Evolutionary conservation across 1,139 yeast species (phyloP).

Genomic region (Sugiyamaella paludigena): DNA sequence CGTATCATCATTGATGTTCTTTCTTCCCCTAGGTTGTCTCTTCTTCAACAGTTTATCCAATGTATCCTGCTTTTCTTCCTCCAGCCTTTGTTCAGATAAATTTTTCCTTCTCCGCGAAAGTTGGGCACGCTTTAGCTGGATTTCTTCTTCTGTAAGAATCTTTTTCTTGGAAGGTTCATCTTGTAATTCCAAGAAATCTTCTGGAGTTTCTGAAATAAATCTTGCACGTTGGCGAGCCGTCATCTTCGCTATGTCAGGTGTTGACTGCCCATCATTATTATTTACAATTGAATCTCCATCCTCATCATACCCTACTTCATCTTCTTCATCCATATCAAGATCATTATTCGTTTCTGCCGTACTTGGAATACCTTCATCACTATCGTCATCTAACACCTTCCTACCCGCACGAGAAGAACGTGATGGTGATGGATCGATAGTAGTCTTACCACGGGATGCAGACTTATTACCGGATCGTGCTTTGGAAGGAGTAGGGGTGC

Average conservation of each 20-base stretch:
- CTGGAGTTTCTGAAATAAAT: constrained; percentile 31
- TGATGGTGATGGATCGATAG: background rate
- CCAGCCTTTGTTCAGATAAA: constrained; percentile 75
- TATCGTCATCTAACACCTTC: constrained; percentile 10
- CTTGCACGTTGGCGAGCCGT: constrained; percentile 44
- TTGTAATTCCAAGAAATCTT: constrained; percentile 32
- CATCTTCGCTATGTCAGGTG: constrained; percentile 37
- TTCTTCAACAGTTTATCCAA: constrained; percentile 79
- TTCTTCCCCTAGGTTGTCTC: constrained; percentile 55
- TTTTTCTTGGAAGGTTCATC: constrained; percentile 42
- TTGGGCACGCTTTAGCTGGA: constrained; percentile 78
- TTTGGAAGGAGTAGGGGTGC: background rate
- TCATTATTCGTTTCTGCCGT: constrained; percentile 9
- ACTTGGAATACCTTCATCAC: constrained; percentile 11
- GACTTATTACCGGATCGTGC: background rate
- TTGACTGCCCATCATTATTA: constrained; percentile 22
- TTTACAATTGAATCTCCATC: constrained; percentile 20
- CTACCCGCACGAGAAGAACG: constrained; percentile 5
- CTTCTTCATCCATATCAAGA: constrained; percentile 26
- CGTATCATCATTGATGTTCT: constrained; percentile 28
- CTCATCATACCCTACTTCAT: constrained; percentile 26
- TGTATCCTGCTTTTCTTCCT: constrained; percentile 91
- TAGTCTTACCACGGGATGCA: background rate
- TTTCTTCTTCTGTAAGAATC: constrained; percentile 76
- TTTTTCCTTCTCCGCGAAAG: constrained; percentile 86